A percentile compares a stretch with the other conserved stretches of the same genome.
These are phyloP conservation scores for Crithidia bombi DNA, from an alignment of 208 protist genomes.

Conservation along the genomic window DNA sequence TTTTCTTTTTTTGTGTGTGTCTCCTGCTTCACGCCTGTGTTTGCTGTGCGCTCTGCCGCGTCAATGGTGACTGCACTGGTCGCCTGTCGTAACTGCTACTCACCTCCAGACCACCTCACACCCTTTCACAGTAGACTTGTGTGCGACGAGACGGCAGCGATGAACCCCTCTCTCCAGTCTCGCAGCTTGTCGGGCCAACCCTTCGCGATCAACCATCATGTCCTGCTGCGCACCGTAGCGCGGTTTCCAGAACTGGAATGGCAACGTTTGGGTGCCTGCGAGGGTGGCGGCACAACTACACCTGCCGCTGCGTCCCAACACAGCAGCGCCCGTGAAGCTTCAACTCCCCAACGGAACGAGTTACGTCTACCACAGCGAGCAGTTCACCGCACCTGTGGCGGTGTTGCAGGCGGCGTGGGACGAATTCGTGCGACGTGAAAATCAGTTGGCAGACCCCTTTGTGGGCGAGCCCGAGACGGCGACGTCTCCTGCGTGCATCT, in stretches of 20 bases:
- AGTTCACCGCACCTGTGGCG: slow-evolving; percentile 30
- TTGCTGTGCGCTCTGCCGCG: too few species aligned
- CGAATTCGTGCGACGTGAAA: background rate
- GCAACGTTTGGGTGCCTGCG: slow-evolving; percentile 52
- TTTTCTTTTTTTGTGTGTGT: too few species aligned
- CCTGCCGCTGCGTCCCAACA: slow-evolving; percentile 15
- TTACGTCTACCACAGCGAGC: slow-evolving; percentile 59
- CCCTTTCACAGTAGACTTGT: too few species aligned
- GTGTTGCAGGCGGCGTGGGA: slow-evolving; percentile 36
- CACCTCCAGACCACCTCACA: too few species aligned
- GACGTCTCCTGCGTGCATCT: background rate
- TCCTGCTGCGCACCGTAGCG: slow-evolving; percentile 46
- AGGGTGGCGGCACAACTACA: slow-evolving; percentile 33
- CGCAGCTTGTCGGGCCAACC: slow-evolving; percentile 40
- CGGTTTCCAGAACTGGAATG: slow-evolving; percentile 29
- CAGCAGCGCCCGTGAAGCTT: slow-evolving; percentile 30
- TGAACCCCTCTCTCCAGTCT: too few species aligned
- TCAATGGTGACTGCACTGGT: too few species aligned
- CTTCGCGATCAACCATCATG: slow-evolving; percentile 40
- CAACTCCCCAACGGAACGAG: slow-evolving; percentile 20
- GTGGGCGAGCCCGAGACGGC: background rate
- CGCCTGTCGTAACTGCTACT: too few species aligned
- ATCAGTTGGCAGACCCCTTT: background rate
- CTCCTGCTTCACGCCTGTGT: too few species aligned
- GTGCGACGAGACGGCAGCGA: too few species aligned